These are phyloP conservation scores for Metarhizium album DNA, from an alignment of 2,329 filamentous ascomycete species.

Conservation along the genomic window DNA sequence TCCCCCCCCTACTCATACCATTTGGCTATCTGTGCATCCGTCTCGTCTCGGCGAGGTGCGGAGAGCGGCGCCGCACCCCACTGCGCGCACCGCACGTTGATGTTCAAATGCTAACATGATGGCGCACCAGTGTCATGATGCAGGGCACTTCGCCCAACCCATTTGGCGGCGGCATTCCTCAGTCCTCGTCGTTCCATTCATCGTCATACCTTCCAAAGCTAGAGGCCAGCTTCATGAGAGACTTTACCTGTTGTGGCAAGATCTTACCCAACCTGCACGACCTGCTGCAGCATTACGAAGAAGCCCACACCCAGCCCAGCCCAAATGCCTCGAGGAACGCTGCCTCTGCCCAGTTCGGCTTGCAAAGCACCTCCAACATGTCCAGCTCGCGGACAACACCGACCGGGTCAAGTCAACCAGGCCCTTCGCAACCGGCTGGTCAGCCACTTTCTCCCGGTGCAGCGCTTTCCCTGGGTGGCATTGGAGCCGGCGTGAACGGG, in stretches of 20 bases:
- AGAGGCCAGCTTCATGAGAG: constrained; percentile 94
- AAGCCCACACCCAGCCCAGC: constrained; percentile 69
- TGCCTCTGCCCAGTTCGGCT: constrained; percentile 28
- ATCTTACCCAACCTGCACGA: constrained; percentile 88
- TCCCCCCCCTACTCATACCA: background rate
- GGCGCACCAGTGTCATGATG: constrained; percentile 69
- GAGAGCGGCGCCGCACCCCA: background rate
- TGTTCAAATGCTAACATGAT: background rate
- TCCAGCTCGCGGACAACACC: constrained; percentile 22
- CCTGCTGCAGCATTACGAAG: constrained; percentile 91
- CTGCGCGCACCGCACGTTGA: background rate
- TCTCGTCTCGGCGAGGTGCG: background rate
- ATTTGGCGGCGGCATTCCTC: constrained; percentile 41
- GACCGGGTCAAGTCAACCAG: constrained; percentile 17
- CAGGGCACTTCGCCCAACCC: constrained; percentile 84
- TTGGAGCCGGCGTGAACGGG: constrained; percentile 17
- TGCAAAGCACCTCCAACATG: constrained; percentile 22
- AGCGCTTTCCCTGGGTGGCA: constrained; percentile 28
- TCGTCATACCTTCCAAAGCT: constrained; percentile 94
- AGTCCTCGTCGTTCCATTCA: constrained; percentile 93
- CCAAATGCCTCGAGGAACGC: constrained; percentile 30
- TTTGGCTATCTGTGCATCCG: background rate
- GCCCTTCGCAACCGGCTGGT: constrained; percentile 19
- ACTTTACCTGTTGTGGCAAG: constrained; percentile 90
- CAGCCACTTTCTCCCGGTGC: constrained; percentile 21